A percentile compares a stretch with the other conserved stretches of the same genome.
Evolutionary conservation across 768 basidiomycete genomes (phyloP).

Genomic region (Agrocybe praecox): DNA sequence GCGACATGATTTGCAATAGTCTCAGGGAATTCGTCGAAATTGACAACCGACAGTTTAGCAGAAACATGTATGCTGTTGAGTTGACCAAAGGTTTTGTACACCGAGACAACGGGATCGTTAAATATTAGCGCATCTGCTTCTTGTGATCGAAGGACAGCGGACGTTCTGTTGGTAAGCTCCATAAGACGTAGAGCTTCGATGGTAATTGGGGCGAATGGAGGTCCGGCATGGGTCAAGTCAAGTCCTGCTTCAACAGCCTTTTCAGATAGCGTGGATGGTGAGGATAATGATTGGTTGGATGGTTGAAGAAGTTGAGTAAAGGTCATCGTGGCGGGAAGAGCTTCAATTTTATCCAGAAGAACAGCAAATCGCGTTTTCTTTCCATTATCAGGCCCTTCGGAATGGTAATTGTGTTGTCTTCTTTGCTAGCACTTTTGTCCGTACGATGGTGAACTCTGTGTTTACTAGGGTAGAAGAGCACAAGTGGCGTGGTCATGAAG

Average conservation of each 20-base stretch:
- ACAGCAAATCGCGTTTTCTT: constrained; percentile 66
- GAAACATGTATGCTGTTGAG: constrained; percentile 69
- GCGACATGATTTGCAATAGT: constrained; percentile 64
- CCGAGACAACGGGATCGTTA: constrained; percentile 71
- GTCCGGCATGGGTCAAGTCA: not conserved
- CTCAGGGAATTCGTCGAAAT: constrained; percentile 70
- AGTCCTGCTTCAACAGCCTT: constrained; percentile 25
- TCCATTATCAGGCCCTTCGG: constrained; percentile 33
- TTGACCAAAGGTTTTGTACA: constrained; percentile 78
- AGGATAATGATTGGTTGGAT: not conserved
- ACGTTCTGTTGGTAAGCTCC: constrained; percentile 87
- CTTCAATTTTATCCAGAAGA: constrained; percentile 79
- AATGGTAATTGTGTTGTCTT: constrained; percentile 15
- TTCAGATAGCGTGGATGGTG: constrained; percentile 10
- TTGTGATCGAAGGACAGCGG: constrained; percentile 82
- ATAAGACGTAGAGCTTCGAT: constrained; percentile 86
- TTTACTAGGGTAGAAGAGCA: constrained; percentile 75
- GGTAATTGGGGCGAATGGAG: constrained; percentile 29
- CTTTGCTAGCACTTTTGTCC: constrained; percentile 21
- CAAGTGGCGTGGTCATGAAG: constrained; percentile 84
- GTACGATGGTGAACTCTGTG: constrained; percentile 43
- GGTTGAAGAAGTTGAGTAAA: constrained; percentile 68
- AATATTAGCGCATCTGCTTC: constrained; percentile 70
- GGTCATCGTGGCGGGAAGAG: constrained; percentile 82
- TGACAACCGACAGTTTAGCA: constrained; percentile 74